phyloP scores from a whole-genome alignment of 257 asterid species.

The Solanum microdontum region DNA sequence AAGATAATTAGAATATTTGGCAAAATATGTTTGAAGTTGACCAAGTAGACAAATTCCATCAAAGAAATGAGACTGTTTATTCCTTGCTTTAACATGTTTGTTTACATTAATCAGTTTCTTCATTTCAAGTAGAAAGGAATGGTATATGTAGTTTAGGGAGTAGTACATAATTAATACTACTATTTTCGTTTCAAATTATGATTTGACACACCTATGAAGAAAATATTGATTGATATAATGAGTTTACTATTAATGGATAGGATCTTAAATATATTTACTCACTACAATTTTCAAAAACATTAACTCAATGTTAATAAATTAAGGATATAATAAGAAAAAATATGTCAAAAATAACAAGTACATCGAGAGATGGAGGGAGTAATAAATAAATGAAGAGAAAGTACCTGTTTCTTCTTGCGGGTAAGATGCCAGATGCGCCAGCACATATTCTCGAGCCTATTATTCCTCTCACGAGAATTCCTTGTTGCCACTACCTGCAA shows the following conservation, averaged over 20 bases:
- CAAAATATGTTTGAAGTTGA: neutral
- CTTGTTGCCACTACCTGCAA: slow-evolving; percentile 56
- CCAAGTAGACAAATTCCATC: neutral
- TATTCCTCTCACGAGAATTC: slow-evolving; percentile 40
- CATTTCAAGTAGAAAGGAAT: neutral
- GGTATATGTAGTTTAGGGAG: neutral
- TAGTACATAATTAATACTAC: neutral
- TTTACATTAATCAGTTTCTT: neutral
- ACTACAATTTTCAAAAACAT: too few species aligned
- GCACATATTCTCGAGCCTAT: slow-evolving; percentile 69
- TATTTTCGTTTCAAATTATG: too few species aligned
- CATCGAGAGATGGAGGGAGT: neutral
- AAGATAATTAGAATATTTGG: neutral
- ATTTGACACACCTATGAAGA: neutral
- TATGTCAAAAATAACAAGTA: too few species aligned
- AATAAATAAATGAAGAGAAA: neutral
- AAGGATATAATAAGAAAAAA: too few species aligned
- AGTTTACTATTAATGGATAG: too few species aligned
- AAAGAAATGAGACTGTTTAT: neutral
- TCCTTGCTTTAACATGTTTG: neutral
- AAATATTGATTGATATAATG: too few species aligned
- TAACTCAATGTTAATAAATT: too few species aligned
- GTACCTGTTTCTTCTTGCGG: slow-evolving; percentile 62
- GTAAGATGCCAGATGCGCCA: slow-evolving; percentile 82
- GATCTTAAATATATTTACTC: neutral